A percentile compares a stretch with the other conserved stretches of the same genome.
Evolutionary conservation across 148 eudicot genomes (phyloP).

Genomic region (Pouteria glomerata): DNA sequence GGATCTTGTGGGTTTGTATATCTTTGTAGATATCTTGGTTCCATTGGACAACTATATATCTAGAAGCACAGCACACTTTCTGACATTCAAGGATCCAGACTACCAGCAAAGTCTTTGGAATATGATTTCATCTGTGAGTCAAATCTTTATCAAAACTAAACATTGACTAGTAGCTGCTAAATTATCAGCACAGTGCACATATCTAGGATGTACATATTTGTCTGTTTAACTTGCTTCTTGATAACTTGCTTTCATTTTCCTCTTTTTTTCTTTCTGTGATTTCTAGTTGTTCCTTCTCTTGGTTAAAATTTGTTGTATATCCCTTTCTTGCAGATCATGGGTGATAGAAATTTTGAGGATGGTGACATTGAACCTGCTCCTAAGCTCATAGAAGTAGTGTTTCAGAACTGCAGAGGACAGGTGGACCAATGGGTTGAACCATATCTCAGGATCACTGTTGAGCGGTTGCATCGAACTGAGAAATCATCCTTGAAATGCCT

Average conservation of each 20-base stretch:
- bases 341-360: slow-evolving; percentile 86
- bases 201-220: background rate
- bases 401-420: slow-evolving; percentile 89
- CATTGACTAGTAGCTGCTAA: background rate
- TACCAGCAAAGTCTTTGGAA: slow-evolving; percentile 98
- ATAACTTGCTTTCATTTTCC: background rate
- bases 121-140: slow-evolving; percentile 78
- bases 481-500: slow-evolving; percentile 77
- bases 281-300: background rate
- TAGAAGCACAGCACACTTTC: slow-evolving; percentile 79
- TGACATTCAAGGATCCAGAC: slow-evolving; percentile 89
- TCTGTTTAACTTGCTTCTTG: background rate
- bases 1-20: slow-evolving; percentile 19
- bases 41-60: slow-evolving; percentile 95
- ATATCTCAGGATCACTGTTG: slow-evolving; percentile 67
- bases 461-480: slow-evolving; percentile 74
- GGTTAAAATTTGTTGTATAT: too few species aligned
- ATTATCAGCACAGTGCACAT: background rate
- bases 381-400: slow-evolving; percentile 90
- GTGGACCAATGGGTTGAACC: slow-evolving; percentile 99
- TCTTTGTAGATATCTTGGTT: slow-evolving; percentile 77
- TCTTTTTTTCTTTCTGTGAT: background rate
- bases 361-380: slow-evolving; percentile 99
- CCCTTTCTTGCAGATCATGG: slow-evolving; percentile 57
- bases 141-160: background rate